These are phyloP conservation scores for Babesia ovis DNA, from an alignment of 169 alveolate genomes.

Conservation along the genomic window DNA sequence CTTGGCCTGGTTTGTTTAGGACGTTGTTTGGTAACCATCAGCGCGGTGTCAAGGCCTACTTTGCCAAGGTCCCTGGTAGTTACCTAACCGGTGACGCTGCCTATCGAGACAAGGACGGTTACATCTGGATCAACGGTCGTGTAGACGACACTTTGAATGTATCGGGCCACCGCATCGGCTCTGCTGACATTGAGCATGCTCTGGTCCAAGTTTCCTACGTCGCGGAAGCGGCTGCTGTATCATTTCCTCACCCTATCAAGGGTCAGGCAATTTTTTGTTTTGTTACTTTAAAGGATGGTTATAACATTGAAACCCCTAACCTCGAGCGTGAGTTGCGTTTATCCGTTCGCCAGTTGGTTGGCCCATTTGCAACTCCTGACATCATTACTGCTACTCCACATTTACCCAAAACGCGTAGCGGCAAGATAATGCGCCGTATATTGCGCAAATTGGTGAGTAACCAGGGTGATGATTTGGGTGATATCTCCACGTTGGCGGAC, in stretches of 20 bases:
- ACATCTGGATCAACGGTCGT: constrained; percentile 93
- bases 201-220: constrained; percentile 83
- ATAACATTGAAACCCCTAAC: constrained; percentile 12
- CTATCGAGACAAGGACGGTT: constrained; percentile 90
- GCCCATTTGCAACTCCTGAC: constrained; percentile 93
- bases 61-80: constrained; percentile 83
- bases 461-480: constrained; percentile 79
- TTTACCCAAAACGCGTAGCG: constrained; percentile 92
- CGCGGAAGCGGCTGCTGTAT: constrained; percentile 92
- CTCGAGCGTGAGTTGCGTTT: constrained; percentile 20
- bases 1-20: constrained; percentile 90
- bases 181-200: constrained; percentile 93
- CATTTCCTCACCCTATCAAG: constrained; percentile 90
- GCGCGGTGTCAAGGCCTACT: constrained; percentile 82
- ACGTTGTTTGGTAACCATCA: constrained; percentile 87
- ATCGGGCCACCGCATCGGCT: constrained; percentile 90
- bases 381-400: constrained; percentile 80
- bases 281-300: constrained; percentile 76
- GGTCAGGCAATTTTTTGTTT: constrained; percentile 91
- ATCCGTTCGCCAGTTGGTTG: constrained; percentile 72
- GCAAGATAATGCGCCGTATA: constrained; percentile 91
- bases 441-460: constrained; percentile 87
- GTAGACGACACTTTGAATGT: constrained; percentile 95
- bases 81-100: constrained; percentile 95
- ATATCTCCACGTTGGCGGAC: constrained; percentile 84